phyloP scores from a whole-genome alignment of 306 rosid species.

The Myrica gale region DNA sequence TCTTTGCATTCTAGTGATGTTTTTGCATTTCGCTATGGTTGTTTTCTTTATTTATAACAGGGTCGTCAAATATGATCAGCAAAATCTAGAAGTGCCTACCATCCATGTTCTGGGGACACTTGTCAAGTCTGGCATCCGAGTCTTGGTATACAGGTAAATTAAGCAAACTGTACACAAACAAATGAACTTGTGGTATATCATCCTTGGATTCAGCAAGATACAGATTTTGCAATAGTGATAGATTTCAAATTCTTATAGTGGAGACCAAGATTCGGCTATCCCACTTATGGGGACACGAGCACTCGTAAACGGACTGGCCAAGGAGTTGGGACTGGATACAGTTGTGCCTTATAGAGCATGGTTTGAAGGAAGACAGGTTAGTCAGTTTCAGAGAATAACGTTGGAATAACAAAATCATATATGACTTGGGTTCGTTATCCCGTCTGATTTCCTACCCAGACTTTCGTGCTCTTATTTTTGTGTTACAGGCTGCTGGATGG shows the following conservation, averaged over 20 bases:
- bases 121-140: constrained; percentile 7
- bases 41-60: not conserved
- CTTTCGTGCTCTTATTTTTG: not conserved
- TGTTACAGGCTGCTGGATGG: constrained; percentile 50
- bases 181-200: not conserved
- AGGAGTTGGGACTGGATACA: constrained; percentile 33
- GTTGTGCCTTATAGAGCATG: constrained; percentile 51
- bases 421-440: not conserved
- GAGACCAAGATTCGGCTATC: constrained; percentile 33
- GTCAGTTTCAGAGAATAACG: not conserved
- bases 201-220: not conserved
- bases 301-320: constrained; percentile 30
- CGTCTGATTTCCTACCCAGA: not conserved
- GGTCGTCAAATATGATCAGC: not conserved
- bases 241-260: not conserved
- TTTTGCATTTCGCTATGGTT: not conserved
- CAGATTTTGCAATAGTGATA: not conserved
- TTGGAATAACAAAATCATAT: no score
- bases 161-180: not conserved
- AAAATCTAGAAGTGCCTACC: not conserved
- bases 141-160: constrained; percentile 9
- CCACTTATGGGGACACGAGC: constrained; percentile 26
- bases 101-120: constrained; percentile 3
- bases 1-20: not conserved
- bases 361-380: constrained; percentile 53